phyloP scores from a whole-genome alignment of 805 yeast genomes.

The Yarrowia alimentaria region DNA sequence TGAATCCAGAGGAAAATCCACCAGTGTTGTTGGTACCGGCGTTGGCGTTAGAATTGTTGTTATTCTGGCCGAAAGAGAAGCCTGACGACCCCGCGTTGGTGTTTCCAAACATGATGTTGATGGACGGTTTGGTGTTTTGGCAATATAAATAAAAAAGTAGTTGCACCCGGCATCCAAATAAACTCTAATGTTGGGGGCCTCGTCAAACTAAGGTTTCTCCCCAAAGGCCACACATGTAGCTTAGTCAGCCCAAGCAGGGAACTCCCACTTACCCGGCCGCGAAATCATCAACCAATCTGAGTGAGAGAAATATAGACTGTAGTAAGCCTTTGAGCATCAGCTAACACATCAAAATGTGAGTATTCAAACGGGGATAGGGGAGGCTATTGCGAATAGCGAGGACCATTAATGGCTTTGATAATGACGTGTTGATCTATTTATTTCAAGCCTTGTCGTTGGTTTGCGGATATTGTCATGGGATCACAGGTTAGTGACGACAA shows the following conservation, averaged over 20 bases:
- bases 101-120: slow-evolving; percentile 20
- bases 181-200: neutral
- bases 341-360: slow-evolving; percentile 28
- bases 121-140: neutral
- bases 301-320: slow-evolving; percentile 24
- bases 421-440: too few relatives aligned
- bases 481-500: too few relatives aligned
- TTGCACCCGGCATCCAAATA: slow-evolving; percentile 9
- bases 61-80: slow-evolving; percentile 25
- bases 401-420: neutral
- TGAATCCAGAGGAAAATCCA: slow-evolving; percentile 18
- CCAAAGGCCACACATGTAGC: too few relatives aligned
- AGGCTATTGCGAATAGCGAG: neutral
- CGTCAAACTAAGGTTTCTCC: too few relatives aligned
- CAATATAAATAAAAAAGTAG: slow-evolving; percentile 17
- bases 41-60: slow-evolving; percentile 22
- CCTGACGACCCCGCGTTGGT: slow-evolving; percentile 13
- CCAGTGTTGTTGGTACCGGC: slow-evolving; percentile 7
- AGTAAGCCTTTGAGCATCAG: slow-evolving; percentile 27
- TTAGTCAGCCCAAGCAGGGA: neutral
- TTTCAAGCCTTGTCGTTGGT: too few relatives aligned
- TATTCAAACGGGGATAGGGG: neutral
- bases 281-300: slow-evolving; percentile 21
- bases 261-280: slow-evolving; percentile 25
- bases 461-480: too few relatives aligned